A percentile compares a stretch with the other conserved stretches of the same genome.
Evolutionary conservation across 2,329 filamentous ascomycete species (phyloP).

Genomic region (Westerdykella aurantiaca): DNA sequence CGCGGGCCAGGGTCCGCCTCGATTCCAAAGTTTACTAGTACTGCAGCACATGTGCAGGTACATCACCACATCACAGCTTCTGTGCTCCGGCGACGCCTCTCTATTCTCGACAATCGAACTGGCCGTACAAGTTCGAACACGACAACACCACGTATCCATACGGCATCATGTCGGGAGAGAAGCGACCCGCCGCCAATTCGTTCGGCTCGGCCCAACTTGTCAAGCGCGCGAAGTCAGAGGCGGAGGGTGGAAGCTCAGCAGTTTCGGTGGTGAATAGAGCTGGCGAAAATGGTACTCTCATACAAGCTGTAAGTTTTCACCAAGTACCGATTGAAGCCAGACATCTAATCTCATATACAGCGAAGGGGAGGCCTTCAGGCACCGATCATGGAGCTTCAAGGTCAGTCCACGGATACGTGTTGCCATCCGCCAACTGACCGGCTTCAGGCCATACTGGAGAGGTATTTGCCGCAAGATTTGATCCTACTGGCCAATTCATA

Average conservation of each 20-base stretch:
- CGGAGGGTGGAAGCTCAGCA: slow-evolving; percentile 49
- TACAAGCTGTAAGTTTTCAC: slow-evolving; percentile 57
- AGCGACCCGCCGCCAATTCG: slow-evolving; percentile 80
- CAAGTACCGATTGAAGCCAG: slow-evolving; percentile 34
- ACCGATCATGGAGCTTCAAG: slow-evolving; percentile 84
- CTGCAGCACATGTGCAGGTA: no score
- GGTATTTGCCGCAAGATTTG: slow-evolving; percentile 85
- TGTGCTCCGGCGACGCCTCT: background rate
- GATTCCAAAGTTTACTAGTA: no score
- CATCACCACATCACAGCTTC: background rate
- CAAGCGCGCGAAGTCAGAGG: slow-evolving; percentile 77
- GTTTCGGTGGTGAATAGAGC: slow-evolving; percentile 54
- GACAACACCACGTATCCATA: background rate
- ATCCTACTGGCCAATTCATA: slow-evolving; percentile 79
- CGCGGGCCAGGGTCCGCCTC: background rate
- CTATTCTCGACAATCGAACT: no score
- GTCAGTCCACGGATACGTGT: no score
- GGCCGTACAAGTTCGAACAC: background rate
- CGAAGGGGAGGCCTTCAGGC: slow-evolving; percentile 56
- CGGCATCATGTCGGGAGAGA: slow-evolving; percentile 74
- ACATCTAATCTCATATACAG: slow-evolving; percentile 26
- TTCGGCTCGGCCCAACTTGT: slow-evolving; percentile 76
- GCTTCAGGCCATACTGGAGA: slow-evolving; percentile 62
- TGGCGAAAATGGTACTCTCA: slow-evolving; percentile 56
- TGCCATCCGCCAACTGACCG: no score